phyloP scores from a whole-genome alignment of 1,284 basidiomycete species.

The Austroboletus niveus region DNA sequence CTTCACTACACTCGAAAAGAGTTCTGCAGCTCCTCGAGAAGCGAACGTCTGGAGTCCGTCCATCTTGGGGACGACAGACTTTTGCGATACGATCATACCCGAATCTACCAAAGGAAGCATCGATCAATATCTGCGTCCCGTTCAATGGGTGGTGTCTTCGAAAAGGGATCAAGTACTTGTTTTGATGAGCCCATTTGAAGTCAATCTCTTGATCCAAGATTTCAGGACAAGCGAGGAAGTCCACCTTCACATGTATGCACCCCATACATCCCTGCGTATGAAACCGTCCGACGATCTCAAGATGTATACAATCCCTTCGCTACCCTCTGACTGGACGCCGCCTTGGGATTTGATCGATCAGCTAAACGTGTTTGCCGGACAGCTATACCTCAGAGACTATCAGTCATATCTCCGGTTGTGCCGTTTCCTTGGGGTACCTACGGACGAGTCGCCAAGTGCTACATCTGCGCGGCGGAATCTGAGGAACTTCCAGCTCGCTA shows the following conservation, averaged over 20 bases:
- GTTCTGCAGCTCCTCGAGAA: no score
- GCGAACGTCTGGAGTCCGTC: conserved; percentile 7
- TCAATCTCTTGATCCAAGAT: conserved; percentile 36
- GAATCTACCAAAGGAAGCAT: not conserved
- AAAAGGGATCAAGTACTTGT: conserved; percentile 24
- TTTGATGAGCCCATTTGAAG: conserved; percentile 44
- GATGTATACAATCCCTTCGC: conserved; percentile 34
- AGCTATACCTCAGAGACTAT: conserved; percentile 11
- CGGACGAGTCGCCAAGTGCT: not conserved
- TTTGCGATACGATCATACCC: conserved; percentile 11
- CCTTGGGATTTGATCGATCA: conserved; percentile 2
- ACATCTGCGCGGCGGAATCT: not conserved
- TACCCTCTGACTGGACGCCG: not conserved
- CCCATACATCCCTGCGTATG: conserved; percentile 35
- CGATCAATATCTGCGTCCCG: conserved; percentile 37
- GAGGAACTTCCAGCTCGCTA: not conserved
- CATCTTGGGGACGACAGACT: conserved; percentile 25
- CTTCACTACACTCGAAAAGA: conserved; percentile 4
- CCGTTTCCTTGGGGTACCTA: not conserved
- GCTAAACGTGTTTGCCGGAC: conserved; percentile 38
- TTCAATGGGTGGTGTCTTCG: conserved; percentile 41
- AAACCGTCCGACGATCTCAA: conserved; percentile 37
- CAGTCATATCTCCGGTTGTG: conserved; percentile 23
- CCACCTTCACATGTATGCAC: conserved; percentile 41
- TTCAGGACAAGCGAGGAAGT: conserved; percentile 35